phyloP scores from a whole-genome alignment of 2,329 filamentous ascomycete species.

The Fusarium domesticum region DNA sequence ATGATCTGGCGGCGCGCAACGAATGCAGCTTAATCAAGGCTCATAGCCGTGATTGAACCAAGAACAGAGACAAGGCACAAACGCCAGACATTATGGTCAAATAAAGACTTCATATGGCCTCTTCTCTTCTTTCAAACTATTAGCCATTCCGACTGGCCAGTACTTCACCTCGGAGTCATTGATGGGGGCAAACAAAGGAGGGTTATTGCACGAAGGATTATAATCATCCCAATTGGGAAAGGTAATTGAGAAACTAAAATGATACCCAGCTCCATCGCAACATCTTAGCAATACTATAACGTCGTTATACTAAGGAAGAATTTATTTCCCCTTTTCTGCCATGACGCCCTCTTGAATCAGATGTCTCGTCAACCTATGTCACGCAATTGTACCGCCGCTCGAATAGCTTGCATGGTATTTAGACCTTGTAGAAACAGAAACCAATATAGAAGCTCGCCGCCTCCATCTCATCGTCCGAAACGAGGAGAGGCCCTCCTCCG shows the following conservation, averaged over 20 bases:
- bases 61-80: no score
- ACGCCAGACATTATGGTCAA: no score
- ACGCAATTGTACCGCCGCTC: constrained; percentile 1
- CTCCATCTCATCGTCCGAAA: constrained; percentile 86
- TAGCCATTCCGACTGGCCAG: neutral
- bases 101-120: no score
- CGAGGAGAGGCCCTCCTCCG: constrained; percentile 62
- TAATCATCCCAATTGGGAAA: constrained; percentile 7
- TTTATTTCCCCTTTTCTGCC: constrained; percentile 13
- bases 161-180: neutral
- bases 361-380: constrained; percentile 2
- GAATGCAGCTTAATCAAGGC: constrained; percentile 38
- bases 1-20: constrained; percentile 64
- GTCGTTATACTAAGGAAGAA: constrained; percentile 14
- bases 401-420: constrained; percentile 18
- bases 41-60: no score
- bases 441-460: constrained; percentile 88
- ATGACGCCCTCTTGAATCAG: neutral
- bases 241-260: constrained; percentile 19
- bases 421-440: constrained; percentile 97
- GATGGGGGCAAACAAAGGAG: neutral
- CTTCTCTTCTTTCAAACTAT: no score
- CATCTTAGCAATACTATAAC: constrained; percentile 13
- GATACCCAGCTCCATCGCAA: constrained; percentile 32
- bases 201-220: constrained; percentile 22